Conservation (phyloP, 1,284 basidiomycete genomes). For the Marasmius fiardii region DNA sequence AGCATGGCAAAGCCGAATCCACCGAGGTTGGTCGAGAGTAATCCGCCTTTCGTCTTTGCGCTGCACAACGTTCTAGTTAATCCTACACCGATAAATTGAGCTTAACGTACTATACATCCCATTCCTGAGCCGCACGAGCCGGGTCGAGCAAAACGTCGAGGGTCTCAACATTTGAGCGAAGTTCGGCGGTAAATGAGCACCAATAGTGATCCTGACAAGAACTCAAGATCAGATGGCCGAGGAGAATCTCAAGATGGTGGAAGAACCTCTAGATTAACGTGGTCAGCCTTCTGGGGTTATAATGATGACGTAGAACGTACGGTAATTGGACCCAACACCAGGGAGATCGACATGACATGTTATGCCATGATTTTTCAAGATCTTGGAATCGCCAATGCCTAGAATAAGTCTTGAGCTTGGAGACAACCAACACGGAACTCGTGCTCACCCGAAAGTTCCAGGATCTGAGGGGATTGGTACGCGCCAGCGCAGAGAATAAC, state of each 20-base stretch:
- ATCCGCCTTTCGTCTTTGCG: too few species aligned
- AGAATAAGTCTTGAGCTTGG: too few species aligned
- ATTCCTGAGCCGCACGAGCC: too few species aligned
- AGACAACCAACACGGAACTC: too few species aligned
- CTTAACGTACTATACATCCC: too few species aligned
- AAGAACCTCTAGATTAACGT: background rate
- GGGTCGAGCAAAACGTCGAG: too few species aligned
- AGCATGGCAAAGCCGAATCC: background rate
- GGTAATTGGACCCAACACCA: background rate
- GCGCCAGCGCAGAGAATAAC: background rate
- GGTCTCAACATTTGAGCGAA: too few species aligned
- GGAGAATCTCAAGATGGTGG: background rate
- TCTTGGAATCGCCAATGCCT: background rate
- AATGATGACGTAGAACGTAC: background rate
- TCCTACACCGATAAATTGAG: too few species aligned
- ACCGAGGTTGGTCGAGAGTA: background rate
- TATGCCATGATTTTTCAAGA: background rate
- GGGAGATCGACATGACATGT: background rate
- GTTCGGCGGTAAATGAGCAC: too few species aligned
- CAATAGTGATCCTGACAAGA: too few species aligned
- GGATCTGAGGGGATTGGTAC: background rate
- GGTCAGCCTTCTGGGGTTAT: background rate
- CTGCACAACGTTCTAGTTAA: too few species aligned
- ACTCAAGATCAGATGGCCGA: background rate
- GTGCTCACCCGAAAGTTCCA: background rate